Base-by-base conservation (phyloP, 306 rosid species). In the Vachellia pachyceras region DNA sequence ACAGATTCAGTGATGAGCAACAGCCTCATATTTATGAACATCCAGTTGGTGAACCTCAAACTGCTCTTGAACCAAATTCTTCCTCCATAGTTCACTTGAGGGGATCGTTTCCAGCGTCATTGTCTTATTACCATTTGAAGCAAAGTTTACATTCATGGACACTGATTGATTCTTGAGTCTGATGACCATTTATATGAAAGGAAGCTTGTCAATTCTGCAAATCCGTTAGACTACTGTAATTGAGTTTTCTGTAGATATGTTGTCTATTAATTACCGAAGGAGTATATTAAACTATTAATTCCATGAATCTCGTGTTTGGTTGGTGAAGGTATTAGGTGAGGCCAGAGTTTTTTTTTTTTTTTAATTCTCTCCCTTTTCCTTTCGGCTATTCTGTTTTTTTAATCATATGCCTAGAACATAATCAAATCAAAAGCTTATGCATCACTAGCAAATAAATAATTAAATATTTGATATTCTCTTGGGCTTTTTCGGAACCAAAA, bases 1-100 rank as follows among this genome's bases (percentile, higher is more conserved):
- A 69, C 91, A 93, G 82, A 80, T 91, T 75, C 94, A 89, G 33
- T 29, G 33, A 65, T 93, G 83, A 90, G 46, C 63, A 73, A 41
- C 84, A 61, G 36, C 52, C 72, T 29, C 46, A 66, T 64, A 15
- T 37, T 17, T 17, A 37, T 75, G 54, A 22, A 17, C 12, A 7
- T 7, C 45, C 77, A 81, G 92, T 87, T 74, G 70, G 84, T 88
- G 57, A 88, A 82, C 86, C 91, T 86, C 87, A 80, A 22, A 78
- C 83, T 76, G 18, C 41, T 88, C 83, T 40, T 63, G 13, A 64
- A 22, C 41, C 35, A 1, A 25, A 9, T 37, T 39, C 11, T 72
- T 55, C 33, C 5, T 36, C 13, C 4, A 22, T 44, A 1, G 17
- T 35, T 18, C 25, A 49, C 5, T 14, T 29, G 17, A 42, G 45